Evolutionary conservation across 164 flowering plant species (phyloP), one percentile per base, ranked within the genome.

Genomic region (Magnolia changhungtana): DNA sequence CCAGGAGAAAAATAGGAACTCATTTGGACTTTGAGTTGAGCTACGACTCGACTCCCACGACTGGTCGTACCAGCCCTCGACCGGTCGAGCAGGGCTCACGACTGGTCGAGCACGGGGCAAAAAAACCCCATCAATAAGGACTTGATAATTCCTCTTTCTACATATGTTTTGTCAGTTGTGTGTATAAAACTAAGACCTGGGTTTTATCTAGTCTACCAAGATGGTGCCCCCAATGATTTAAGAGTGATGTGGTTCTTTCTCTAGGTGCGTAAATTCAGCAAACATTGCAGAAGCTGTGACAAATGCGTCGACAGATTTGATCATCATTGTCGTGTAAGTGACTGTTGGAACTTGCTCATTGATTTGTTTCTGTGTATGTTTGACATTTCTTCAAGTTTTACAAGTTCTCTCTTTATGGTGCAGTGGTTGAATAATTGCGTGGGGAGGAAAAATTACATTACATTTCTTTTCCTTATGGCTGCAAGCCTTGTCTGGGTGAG

Each of bases 391-490:
- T 19, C 19, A 9, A 75, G 20, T 55, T 11, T 72, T 16, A 23
- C 20, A 65, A 27, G 24, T 8, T 74, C 24, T 51, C 50, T 74
- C 52, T 75, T 61, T 80, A 72, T 75, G 74, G 58, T 83, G 81
- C 90, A 93, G 98, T 93, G 98, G 98, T 76, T 93, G 81, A 93
- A 93, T 81, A 93, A 93, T 81, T 93, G 96, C 68, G 96, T 93
- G 73, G 98, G 98, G 72, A 85, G 93, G 78, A 93, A 89, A 84
- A 93, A 93, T 76, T 93, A 93, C 76, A 77, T 85, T 67, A 88
- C 93, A 21, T 93, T 93, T 81, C 84, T 93, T 52, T 86, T 84
- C 81, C 90, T 93, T 31, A 93, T 93, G 98, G 94, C 91, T 71
- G 81, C 82, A 20, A 89, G 94, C 86, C 91, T 93, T 55, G 59